phyloP scores from a whole-genome alignment of 495 filamentous ascomycete species.

The Aspergillus hancockii region DNA sequence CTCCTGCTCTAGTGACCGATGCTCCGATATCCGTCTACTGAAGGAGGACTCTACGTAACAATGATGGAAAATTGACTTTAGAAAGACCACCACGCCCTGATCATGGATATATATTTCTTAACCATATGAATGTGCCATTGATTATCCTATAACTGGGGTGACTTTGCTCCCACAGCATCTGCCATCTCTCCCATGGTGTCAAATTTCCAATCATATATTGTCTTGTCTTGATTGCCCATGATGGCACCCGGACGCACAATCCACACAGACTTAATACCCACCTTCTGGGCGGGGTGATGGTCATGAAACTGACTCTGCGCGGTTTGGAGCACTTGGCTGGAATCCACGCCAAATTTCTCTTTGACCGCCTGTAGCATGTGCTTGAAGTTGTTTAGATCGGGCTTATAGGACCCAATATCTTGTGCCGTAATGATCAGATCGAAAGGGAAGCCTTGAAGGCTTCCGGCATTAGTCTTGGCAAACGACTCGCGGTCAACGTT shows the following conservation, averaged over 20 bases:
- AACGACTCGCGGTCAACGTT: constrained; percentile 73
- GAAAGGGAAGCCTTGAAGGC: constrained; percentile 54
- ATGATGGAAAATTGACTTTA: too few relatives aligned
- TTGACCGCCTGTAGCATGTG: constrained; percentile 59
- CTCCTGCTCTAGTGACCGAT: too few relatives aligned
- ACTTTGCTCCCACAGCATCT: constrained; percentile 56
- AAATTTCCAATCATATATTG: constrained; percentile 60
- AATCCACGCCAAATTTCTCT: constrained; percentile 54
- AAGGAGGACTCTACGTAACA: too few relatives aligned
- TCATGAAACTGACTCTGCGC: constrained; percentile 72
- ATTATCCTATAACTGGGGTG: too few relatives aligned
- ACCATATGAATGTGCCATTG: too few relatives aligned
- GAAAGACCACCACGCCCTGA: too few relatives aligned
- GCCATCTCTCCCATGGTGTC: constrained; percentile 71
- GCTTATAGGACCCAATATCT: constrained; percentile 77
- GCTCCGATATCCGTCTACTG: too few relatives aligned
- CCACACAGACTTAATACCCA: constrained; percentile 68
- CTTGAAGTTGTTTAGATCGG: constrained; percentile 63
- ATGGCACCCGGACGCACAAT: constrained; percentile 58
- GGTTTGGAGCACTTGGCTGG: constrained; percentile 62
- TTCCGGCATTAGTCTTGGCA: constrained; percentile 48
- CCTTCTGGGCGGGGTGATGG: constrained; percentile 64
- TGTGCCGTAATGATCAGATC: constrained; percentile 74
- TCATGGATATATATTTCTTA: too few relatives aligned
- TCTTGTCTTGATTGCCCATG: constrained; percentile 45